Conservation (phyloP, 768 basidiomycete species). For the Suillus clintonianus region DNA sequence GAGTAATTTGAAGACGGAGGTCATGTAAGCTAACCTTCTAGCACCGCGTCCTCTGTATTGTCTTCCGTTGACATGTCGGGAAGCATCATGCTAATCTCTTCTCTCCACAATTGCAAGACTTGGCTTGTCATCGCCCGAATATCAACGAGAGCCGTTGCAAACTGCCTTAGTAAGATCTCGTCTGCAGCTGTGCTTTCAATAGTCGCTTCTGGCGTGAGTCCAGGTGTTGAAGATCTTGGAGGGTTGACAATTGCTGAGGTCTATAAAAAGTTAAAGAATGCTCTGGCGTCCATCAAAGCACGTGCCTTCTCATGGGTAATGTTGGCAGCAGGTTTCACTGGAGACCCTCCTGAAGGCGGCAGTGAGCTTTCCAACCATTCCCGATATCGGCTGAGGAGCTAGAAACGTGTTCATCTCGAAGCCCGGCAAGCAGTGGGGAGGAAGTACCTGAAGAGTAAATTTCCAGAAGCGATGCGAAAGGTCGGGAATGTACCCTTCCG, state of each 20-base stretch:
- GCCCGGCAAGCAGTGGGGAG: background rate
- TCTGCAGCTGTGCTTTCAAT: slow-evolving; percentile 61
- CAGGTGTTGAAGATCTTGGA: slow-evolving; percentile 56
- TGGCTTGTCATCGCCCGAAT: slow-evolving; percentile 57
- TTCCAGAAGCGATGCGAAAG: slow-evolving; percentile 88
- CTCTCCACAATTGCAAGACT: slow-evolving; percentile 61
- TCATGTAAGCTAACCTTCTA: slow-evolving; percentile 49
- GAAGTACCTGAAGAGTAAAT: slow-evolving; percentile 78
- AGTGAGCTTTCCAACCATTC: slow-evolving; percentile 72
- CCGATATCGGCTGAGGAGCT: slow-evolving; percentile 82
- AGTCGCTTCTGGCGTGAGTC: slow-evolving; percentile 46
- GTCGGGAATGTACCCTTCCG: slow-evolving; percentile 82
- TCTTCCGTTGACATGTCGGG: slow-evolving; percentile 42
- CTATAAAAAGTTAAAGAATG: background rate
- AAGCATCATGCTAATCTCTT: slow-evolving; percentile 64
- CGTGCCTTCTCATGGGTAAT: slow-evolving; percentile 38
- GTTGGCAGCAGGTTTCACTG: slow-evolving; percentile 33
- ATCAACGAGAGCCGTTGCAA: slow-evolving; percentile 69
- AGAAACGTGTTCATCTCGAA: slow-evolving; percentile 5
- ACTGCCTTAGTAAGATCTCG: slow-evolving; percentile 65
- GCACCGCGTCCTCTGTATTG: slow-evolving; percentile 33
- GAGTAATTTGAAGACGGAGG: background rate
- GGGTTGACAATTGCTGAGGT: background rate
- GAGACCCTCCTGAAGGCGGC: slow-evolving; percentile 40
- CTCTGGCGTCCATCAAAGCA: background rate